Evolutionary conservation across 106 monocot genomes (phyloP).

Genomic region (Triglochin maritima): DNA sequence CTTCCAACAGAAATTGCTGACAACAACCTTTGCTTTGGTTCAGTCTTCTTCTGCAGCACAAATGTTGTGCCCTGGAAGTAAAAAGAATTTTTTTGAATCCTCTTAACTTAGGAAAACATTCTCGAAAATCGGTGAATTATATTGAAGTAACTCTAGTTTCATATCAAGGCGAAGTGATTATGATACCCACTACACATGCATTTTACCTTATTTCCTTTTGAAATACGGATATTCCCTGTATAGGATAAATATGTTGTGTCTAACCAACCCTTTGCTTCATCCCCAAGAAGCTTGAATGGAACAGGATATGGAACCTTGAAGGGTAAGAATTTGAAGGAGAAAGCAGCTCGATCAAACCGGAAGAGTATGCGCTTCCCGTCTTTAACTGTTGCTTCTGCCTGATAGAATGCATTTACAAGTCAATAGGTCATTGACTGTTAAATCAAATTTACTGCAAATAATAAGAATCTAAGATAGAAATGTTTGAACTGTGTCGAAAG

Average conservation of each 20-base stretch:
- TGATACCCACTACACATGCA: too few species aligned
- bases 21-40: slow-evolving; percentile 69
- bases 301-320: slow-evolving; percentile 98
- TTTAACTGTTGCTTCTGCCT: slow-evolving; percentile 81
- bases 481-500: neutral
- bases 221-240: slow-evolving; percentile 84
- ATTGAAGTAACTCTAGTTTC: too few species aligned
- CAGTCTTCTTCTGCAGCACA: slow-evolving; percentile 75
- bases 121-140: too few species aligned
- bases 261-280: slow-evolving; percentile 98
- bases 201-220: slow-evolving; percentile 93
- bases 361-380: slow-evolving; percentile 81
- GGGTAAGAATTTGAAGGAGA: slow-evolving; percentile 88
- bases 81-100: slow-evolving; percentile 10
- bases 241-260: slow-evolving; percentile 89
- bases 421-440: neutral
- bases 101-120: neutral
- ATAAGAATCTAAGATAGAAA: neutral
- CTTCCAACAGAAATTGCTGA: slow-evolving; percentile 55
- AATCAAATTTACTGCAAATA: neutral
- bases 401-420: slow-evolving; percentile 1
- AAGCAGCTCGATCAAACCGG: slow-evolving; percentile 84
- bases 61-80: slow-evolving; percentile 91
- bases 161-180: too few species aligned
- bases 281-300: slow-evolving; percentile 88